These are phyloP conservation scores for Trametes gibbosa DNA, from an alignment of 768 basidiomycete species.

Conservation along the genomic window DNA sequence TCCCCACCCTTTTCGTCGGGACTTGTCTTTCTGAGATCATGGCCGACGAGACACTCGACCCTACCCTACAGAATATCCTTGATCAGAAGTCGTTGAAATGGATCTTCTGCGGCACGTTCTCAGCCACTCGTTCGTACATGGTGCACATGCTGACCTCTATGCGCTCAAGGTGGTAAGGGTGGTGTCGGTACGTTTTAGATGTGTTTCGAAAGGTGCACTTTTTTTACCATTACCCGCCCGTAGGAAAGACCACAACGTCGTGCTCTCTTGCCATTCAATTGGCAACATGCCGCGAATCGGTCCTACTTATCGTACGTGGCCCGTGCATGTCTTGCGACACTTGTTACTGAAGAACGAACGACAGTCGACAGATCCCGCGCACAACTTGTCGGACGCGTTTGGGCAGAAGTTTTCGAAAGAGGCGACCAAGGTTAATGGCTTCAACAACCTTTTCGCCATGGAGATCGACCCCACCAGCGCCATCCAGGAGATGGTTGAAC, in stretches of 20 bases:
- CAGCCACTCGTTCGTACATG: not conserved
- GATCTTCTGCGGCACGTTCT: constrained; percentile 92
- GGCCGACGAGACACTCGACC: constrained; percentile 65
- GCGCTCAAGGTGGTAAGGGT: constrained; percentile 84
- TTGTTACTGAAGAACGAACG: constrained; percentile 1
- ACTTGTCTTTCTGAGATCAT: constrained; percentile 31
- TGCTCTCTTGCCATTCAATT: constrained; percentile 98
- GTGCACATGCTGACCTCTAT: constrained; percentile 15
- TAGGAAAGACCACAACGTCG: constrained; percentile 97
- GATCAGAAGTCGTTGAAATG: constrained; percentile 94
- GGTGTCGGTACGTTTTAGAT: constrained; percentile 75
- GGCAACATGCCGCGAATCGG: constrained; percentile 87
- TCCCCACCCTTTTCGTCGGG: not conserved
- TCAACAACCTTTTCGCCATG: constrained; percentile 96
- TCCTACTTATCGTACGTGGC: constrained; percentile 77
- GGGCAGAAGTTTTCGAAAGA: constrained; percentile 99
- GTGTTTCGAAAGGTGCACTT: not conserved
- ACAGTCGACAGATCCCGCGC: constrained; percentile 98
- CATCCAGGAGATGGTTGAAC: constrained; percentile 99
- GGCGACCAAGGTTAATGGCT: constrained; percentile 96
- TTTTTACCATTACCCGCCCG: not conserved
- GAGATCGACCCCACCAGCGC: constrained; percentile 98
- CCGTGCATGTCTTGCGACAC: not conserved
- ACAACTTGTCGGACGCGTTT: constrained; percentile 98
- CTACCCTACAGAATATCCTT: constrained; percentile 91